A percentile compares a stretch with the other conserved stretches of the same genome.
These are phyloP conservation scores for Fusarium tupiense DNA, from an alignment of 2,329 filamentous ascomycete genomes.

Conservation along the genomic window DNA sequence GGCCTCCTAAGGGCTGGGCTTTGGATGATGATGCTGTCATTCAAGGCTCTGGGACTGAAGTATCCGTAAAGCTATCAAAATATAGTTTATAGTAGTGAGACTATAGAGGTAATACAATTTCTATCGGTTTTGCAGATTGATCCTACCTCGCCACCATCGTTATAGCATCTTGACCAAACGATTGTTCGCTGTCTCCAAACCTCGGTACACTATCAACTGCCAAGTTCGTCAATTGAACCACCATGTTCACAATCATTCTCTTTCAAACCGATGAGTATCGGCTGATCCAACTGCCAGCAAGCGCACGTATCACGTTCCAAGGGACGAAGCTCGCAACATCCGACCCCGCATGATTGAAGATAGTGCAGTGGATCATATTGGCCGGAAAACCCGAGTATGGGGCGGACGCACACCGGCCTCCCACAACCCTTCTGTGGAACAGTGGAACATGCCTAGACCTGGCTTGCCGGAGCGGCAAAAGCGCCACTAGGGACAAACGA, in stretches of 20 bases:
- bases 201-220: too few relatives aligned
- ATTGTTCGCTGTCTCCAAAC: too few relatives aligned
- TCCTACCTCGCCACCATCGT: fast-evolving
- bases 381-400: background rate
- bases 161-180: background rate
- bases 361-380: background rate
- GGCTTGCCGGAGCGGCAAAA: background rate
- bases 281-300: too few relatives aligned
- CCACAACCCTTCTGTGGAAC: background rate
- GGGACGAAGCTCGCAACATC: too few relatives aligned
- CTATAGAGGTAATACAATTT: fast-evolving
- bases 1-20: background rate
- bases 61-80: background rate
- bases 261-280: too few relatives aligned
- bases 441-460: background rate
- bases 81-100: fast-evolving
- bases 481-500: too few relatives aligned
- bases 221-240: too few relatives aligned
- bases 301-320: too few relatives aligned
- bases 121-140: background rate
- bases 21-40: background rate
- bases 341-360: background rate
- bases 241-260: background rate
- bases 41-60: background rate
- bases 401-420: background rate